Base-by-base conservation (phyloP, 257 asterid genomes). In the Solanum arcanum region DNA sequence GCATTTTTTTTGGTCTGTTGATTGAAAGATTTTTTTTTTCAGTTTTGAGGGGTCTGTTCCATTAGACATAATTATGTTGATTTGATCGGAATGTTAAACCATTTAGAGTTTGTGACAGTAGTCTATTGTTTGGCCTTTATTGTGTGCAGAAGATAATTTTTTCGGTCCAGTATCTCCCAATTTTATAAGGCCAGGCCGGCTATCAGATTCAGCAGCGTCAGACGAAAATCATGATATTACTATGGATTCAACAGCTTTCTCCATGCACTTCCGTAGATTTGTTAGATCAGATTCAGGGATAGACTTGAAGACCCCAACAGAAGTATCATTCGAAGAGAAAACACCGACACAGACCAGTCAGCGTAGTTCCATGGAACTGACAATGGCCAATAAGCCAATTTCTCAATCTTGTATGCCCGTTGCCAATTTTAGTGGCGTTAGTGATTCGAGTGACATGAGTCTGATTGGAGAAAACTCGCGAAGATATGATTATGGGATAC, bases 161-260 rank as follows among this genome's bases (percentile, higher is more conserved):
- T 97, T 95, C 69, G 99, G 99, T 81, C 99, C 99, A 60, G 98
- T 97, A 90, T 95, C 98, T 73, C 92, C 99, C 87, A 91, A 94
- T 90, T 97, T 97, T 89, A 97, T 97, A 89, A 92, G 93, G 86
- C 97, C 97, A 18, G 95, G 95, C 41, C 91, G 94, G 85, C 90
- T 94, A 87, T 95, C 98, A 14, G 99, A 93, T 88, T 95, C 98
- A 83, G 98, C 91, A 44, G 96, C 94, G 60, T 95, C 98, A 88
- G 95, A 93, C 86, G 98, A 94, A 86, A 91, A 92, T 88, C 96
- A 92, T 88, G 99, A 97, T 86, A 88, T 93, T 87, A 96, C 99
- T 37, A 95, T 97, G 99, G 99, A 97, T 91, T 96, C 99, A 86
- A 95, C 99, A 86, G 96, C 98, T 83, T 96, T 96, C 89, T 96